These are phyloP conservation scores for Neonectria punicea DNA, from an alignment of 2,329 filamentous ascomycete genomes.

Conservation along the genomic window DNA sequence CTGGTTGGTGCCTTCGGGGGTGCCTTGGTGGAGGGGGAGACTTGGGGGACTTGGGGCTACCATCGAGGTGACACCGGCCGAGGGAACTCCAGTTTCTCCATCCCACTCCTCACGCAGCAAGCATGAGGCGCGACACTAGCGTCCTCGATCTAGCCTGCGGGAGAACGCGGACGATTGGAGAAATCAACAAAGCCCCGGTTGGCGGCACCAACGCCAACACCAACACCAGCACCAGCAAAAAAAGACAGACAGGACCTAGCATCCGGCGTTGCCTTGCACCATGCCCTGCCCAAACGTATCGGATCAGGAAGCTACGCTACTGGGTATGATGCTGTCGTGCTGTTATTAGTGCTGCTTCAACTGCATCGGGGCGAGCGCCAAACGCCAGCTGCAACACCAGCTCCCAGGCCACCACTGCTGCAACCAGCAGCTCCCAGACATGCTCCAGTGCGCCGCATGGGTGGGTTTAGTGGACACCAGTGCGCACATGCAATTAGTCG, in stretches of 20 bases:
- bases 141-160: slow-evolving; percentile 36
- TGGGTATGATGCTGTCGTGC: not conserved
- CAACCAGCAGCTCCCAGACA: not conserved
- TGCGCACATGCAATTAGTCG: slow-evolving; percentile 26
- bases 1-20: slow-evolving; percentile 16
- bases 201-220: slow-evolving; percentile 5
- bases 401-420: not conserved
- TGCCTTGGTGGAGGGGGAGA: not conserved
- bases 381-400: slow-evolving; percentile 1
- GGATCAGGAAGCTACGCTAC: not conserved
- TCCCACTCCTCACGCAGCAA: slow-evolving; percentile 13
- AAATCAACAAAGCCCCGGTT: slow-evolving; percentile 8
- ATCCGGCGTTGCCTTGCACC: slow-evolving; percentile 3
- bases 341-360: not conserved
- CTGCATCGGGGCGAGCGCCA: slow-evolving; percentile 1
- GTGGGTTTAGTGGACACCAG: slow-evolving; percentile 7
- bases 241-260: not conserved
- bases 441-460: slow-evolving; percentile 20
- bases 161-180: slow-evolving; percentile 36
- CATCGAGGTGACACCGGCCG: slow-evolving; percentile 19
- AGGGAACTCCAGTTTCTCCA: slow-evolving; percentile 27
- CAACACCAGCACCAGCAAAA: not conserved
- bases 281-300: not conserved
- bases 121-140: slow-evolving; percentile 38
- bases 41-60: slow-evolving; percentile 1